Conservation (phyloP, 2,329 filamentous ascomycete genomes). For the Teratosphaeriaceae sp. region DNA sequence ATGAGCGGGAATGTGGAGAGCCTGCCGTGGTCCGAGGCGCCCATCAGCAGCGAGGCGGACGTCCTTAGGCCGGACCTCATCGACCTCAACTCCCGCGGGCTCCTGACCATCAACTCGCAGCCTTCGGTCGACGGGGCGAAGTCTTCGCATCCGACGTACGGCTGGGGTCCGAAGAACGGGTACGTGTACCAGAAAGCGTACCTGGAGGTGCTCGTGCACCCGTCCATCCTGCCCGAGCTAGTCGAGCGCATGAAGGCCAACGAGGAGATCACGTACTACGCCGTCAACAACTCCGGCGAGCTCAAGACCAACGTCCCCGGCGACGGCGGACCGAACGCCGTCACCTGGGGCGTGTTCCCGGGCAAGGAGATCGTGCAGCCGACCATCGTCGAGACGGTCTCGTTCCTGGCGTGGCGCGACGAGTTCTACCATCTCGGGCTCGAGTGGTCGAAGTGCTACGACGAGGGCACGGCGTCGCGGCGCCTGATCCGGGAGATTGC, state of each 20-base stretch:
- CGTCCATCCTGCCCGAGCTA: conserved; percentile 69
- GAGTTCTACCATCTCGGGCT: conserved; percentile 89
- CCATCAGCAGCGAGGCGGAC: conserved; percentile 76
- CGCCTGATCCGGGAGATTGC: conserved; percentile 75
- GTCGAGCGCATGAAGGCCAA: conserved; percentile 70
- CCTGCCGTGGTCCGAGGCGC: conserved; percentile 89
- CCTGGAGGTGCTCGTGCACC: conserved; percentile 81
- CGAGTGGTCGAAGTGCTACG: conserved; percentile 91
- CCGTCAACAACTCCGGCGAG: conserved; percentile 75
- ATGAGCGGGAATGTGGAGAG: conserved; percentile 72
- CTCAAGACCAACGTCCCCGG: conserved; percentile 77
- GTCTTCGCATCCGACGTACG: conserved; percentile 78
- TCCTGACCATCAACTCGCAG: conserved; percentile 96
- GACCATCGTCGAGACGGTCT: conserved; percentile 97
- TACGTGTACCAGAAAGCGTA: conserved; percentile 99
- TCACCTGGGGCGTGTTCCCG: conserved; percentile 98
- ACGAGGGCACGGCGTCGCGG: conserved; percentile 67
- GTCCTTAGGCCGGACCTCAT: conserved; percentile 71
- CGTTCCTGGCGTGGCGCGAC: conserved; percentile 97
- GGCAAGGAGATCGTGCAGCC: conserved; percentile 99
- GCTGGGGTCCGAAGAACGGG: conserved; percentile 91
- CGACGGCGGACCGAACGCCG: conserved; percentile 82
- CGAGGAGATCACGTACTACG: conserved; percentile 86
- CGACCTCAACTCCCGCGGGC: conserved; percentile 73
- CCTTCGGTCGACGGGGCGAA: conserved; percentile 87